These are phyloP conservation scores for Neophaeococcomyces aloes DNA, from an alignment of 2,329 filamentous ascomycete species.

Conservation along the genomic window DNA sequence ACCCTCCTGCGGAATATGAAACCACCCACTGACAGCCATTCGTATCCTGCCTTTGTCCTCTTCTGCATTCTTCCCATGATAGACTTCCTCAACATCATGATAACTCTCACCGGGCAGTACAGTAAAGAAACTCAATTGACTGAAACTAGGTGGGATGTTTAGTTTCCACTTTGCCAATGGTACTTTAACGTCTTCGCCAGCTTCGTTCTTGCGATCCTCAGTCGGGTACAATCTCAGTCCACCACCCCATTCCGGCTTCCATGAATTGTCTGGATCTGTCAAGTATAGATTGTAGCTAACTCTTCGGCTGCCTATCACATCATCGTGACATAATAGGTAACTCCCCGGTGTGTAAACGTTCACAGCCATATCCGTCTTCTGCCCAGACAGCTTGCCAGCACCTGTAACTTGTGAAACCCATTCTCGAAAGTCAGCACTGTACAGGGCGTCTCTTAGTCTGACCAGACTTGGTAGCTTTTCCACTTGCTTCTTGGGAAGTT, in stretches of 20 bases:
- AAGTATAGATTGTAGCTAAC: conserved; percentile 97
- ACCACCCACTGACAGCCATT: conserved; percentile 99
- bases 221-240: conserved; percentile 79
- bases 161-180: conserved; percentile 69
- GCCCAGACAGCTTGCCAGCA: conserved; percentile 76
- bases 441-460: conserved; percentile 82
- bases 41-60: conserved; percentile 56
- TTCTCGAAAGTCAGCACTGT: conserved; percentile 78
- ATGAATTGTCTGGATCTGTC: conserved; percentile 80
- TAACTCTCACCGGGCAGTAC: conserved; percentile 98
- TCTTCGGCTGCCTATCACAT: conserved; percentile 92
- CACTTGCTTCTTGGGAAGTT: conserved; percentile 75
- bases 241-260: conserved; percentile 87
- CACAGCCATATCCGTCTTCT: conserved; percentile 98
- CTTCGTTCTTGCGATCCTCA: conserved; percentile 52
- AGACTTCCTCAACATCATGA: conserved; percentile 97
- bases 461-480: conserved; percentile 82
- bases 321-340: conserved; percentile 91
- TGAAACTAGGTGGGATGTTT: conserved; percentile 87
- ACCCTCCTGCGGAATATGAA: conserved; percentile 89
- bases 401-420: conserved; percentile 80
- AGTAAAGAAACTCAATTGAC: conserved; percentile 95
- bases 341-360: conserved; percentile 97
- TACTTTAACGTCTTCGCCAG: conserved; percentile 66
- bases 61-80: conserved; percentile 53